Percentiles rank a stretch among this genome's conserved stretches.
These are phyloP conservation scores for Ophiosphaerella korrae DNA, from an alignment of 2,329 filamentous ascomycete genomes.

Conservation along the genomic window DNA sequence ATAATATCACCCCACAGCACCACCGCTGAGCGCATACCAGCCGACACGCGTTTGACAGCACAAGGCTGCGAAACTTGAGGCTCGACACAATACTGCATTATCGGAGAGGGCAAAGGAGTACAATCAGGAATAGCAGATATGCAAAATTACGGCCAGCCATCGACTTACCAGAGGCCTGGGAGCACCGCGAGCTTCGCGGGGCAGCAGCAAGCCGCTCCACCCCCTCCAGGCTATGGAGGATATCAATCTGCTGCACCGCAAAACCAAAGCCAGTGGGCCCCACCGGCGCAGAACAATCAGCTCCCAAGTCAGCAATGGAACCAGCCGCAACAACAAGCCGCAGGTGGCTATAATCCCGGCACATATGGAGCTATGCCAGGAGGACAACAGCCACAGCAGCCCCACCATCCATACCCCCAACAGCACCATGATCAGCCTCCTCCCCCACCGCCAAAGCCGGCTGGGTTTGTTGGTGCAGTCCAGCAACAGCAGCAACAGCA, in stretches of 20 bases:
- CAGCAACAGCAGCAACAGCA: conserved; percentile 23
- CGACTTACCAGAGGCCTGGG: conserved; percentile 38
- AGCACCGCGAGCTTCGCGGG: conserved; percentile 37
- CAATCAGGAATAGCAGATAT: conserved; percentile 13
- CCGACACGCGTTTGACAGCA: background rate
- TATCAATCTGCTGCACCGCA: conserved; percentile 31
- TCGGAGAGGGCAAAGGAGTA: background rate
- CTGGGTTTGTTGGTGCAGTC: conserved; percentile 36
- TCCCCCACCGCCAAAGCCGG: conserved; percentile 45
- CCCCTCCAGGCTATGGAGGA: conserved; percentile 36
- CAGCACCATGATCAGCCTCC: conserved; percentile 40
- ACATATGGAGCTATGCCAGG: conserved; percentile 42
- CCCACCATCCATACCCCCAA: conserved; percentile 18
- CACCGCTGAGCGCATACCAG: conserved; percentile 7
- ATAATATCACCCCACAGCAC: conserved; percentile 20
- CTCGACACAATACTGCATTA: background rate
- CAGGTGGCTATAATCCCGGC: conserved; percentile 38
- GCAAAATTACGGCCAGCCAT: conserved; percentile 40
- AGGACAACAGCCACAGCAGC: conserved; percentile 13
- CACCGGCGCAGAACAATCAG: conserved; percentile 23
- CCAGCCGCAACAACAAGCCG: conserved; percentile 27
- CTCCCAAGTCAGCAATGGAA: conserved; percentile 31
- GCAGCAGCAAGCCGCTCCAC: conserved; percentile 25
- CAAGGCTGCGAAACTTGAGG: background rate
- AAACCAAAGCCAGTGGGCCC: conserved; percentile 38